Conservation (phyloP, 805 yeast species). For the Kazachstania africana region DNA sequence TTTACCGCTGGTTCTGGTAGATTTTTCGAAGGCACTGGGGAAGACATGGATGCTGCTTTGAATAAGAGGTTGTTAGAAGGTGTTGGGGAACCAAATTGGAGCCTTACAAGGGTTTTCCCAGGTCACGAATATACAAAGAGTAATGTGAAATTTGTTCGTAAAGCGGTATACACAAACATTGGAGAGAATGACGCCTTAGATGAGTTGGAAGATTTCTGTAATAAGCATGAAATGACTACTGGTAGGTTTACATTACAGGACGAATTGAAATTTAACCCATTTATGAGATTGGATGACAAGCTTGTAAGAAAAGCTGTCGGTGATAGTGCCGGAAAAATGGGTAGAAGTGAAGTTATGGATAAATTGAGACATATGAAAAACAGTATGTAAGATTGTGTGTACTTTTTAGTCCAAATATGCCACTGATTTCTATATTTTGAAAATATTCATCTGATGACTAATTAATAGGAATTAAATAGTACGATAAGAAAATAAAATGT, state of each 20-base stretch:
- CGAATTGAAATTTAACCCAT: constrained; percentile 77
- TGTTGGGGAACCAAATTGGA: constrained; percentile 28
- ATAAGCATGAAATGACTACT: constrained; percentile 59
- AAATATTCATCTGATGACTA: not conserved
- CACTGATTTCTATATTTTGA: no score
- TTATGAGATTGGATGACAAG: constrained; percentile 67
- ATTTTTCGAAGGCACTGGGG: constrained; percentile 83
- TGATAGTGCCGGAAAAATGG: constrained; percentile 25
- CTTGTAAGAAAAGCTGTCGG: constrained; percentile 50
- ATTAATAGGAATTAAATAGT: not conserved
- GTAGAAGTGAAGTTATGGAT: constrained; percentile 50
- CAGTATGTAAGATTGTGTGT: constrained; percentile 30
- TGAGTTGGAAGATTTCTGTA: constrained; percentile 39
- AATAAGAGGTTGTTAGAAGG: constrained; percentile 52
- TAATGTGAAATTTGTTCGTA: constrained; percentile 67
- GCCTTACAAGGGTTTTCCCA: constrained; percentile 58
- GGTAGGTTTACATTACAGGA: constrained; percentile 79
- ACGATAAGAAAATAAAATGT: not conserved
- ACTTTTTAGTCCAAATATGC: no score
- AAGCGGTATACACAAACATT: constrained; percentile 38
- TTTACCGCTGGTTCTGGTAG: constrained; percentile 94
- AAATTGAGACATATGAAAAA: constrained; percentile 71
- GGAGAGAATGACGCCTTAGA: constrained; percentile 36
- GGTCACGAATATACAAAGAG: constrained; percentile 93
- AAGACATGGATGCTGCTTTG: constrained; percentile 67